phyloP scores from a whole-genome alignment of 768 basidiomycete genomes.

The Exidia glandulosa region DNA sequence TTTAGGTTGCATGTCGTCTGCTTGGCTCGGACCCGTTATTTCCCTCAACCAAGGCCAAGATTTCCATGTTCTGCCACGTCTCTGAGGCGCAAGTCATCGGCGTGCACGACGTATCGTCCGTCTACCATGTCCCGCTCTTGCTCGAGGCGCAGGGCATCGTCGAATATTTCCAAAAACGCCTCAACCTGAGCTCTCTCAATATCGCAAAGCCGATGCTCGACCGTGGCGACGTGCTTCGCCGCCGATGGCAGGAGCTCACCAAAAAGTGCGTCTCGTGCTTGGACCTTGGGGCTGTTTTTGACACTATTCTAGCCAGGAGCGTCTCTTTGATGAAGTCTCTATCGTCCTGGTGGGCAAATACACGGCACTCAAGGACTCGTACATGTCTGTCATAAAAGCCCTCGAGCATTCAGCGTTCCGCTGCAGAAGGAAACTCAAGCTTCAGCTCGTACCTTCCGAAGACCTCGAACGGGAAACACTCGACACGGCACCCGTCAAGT shows the following conservation, averaged over 20 bases:
- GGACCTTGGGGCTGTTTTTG: neutral
- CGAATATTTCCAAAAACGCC: slow-evolving; percentile 65
- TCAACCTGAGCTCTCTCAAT: slow-evolving; percentile 52
- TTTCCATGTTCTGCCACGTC: slow-evolving; percentile 99
- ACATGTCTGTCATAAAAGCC: slow-evolving; percentile 96
- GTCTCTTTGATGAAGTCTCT: slow-evolving; percentile 77
- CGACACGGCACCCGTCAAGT: slow-evolving; percentile 67
- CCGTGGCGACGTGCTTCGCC: slow-evolving; percentile 54
- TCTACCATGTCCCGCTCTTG: slow-evolving; percentile 93
- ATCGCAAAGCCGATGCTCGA: slow-evolving; percentile 46
- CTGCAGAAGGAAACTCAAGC: slow-evolving; percentile 69
- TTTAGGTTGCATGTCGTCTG: slow-evolving; percentile 88
- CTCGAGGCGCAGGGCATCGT: slow-evolving; percentile 87
- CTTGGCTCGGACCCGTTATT: slow-evolving; percentile 72
- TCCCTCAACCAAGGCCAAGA: slow-evolving; percentile 82
- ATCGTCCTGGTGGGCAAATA: slow-evolving; percentile 97
- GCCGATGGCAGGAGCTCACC: slow-evolving; percentile 77
- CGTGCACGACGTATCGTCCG: slow-evolving; percentile 91
- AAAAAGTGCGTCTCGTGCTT: slow-evolving; percentile 42
- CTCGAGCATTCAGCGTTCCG: slow-evolving; percentile 95
- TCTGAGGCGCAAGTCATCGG: slow-evolving; percentile 75
- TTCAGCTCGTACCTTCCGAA: slow-evolving; percentile 97
- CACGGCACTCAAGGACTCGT: slow-evolving; percentile 92
- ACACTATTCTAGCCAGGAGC: slow-evolving; percentile 62
- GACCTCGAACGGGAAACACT: slow-evolving; percentile 78